Evolutionary conservation across 768 basidiomycete species (phyloP), one percentile per base, ranked within the genome.

Genomic region (Baorangia bicolor): DNA sequence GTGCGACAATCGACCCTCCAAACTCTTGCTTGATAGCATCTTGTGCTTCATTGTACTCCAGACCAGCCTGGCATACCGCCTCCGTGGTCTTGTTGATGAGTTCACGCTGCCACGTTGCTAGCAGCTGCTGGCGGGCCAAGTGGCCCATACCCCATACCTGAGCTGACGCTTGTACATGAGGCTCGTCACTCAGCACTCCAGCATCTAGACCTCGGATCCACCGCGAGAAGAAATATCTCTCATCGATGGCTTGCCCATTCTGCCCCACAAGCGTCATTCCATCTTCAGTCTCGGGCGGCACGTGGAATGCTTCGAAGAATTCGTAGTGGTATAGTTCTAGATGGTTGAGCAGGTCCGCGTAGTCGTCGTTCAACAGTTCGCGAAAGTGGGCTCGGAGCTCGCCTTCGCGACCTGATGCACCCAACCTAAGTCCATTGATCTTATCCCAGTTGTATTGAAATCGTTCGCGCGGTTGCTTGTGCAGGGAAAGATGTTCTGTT

Each of bases 201-300:
- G 80, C 76, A 57, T 80, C 65, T 30, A 51, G 13, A 11, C 81
- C 82, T 0, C 59, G 56, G 0, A 43, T 38, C 85, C 86, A 87
- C 9, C 68, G 74, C n/a, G 70, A 50, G n/a, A 85, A 45, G 9
- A 87, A 74, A 61, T 85, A 85, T 2, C 55, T 43, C 0, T 50
- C 23, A 3, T 69, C 50, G 3, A 82, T 58, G 0, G 68, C 65
- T 14, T 69, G 64, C 0, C 84, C 82, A 0, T 64, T 66, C 48
- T 55, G 66, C 9, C 77, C 83, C 2, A 85, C 77, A 3, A 47
- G 37, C 0, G 55, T 65, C 80, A 83, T 81, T 0, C 78, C 84
- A 42, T 80, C 78, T 20, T 56, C 53, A 0, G 62, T 55, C 16
- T 64, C 42, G 27, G 48, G 18, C 2, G 82, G 74, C 23, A 82